These are phyloP conservation scores for Colletotrichum sp. DNA, from an alignment of 2,329 filamentous ascomycete genomes.

Conservation along the genomic window DNA sequence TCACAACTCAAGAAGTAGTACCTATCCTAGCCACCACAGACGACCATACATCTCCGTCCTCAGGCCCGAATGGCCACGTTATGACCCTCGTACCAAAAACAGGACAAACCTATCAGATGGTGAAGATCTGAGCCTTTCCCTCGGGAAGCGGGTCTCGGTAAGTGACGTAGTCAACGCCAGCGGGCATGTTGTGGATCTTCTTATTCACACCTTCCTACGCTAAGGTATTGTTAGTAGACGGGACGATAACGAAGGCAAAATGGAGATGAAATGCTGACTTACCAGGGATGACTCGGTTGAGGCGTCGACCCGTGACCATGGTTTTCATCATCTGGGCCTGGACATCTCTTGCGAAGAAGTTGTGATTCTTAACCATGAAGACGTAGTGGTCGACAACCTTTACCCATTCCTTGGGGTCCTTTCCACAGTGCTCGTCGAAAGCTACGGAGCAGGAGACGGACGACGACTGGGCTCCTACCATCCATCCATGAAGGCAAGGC, in stretches of 20 bases:
- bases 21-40: neutral
- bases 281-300: neutral
- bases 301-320: neutral
- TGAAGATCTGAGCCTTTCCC: neutral
- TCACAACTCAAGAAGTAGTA: neutral
- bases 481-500: slow-evolving; percentile 3
- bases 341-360: neutral
- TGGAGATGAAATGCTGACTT: neutral
- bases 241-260: neutral
- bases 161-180: neutral
- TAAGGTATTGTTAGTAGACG: neutral
- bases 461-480: neutral
- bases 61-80: neutral
- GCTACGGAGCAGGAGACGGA: neutral
- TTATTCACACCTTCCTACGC: neutral
- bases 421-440: neutral
- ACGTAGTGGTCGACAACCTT: neutral
- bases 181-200: neutral
- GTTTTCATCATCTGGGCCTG: neutral
- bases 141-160: slow-evolving; percentile 10
- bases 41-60: neutral
- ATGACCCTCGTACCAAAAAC: neutral
- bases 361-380: neutral
- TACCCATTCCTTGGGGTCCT: neutral
- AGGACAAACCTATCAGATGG: neutral